Percentiles rank a stretch among this genome's conserved stretches.
These are phyloP conservation scores for Penicillium sumatraense DNA, from an alignment of 2,329 filamentous ascomycete genomes.

Conservation along the genomic window DNA sequence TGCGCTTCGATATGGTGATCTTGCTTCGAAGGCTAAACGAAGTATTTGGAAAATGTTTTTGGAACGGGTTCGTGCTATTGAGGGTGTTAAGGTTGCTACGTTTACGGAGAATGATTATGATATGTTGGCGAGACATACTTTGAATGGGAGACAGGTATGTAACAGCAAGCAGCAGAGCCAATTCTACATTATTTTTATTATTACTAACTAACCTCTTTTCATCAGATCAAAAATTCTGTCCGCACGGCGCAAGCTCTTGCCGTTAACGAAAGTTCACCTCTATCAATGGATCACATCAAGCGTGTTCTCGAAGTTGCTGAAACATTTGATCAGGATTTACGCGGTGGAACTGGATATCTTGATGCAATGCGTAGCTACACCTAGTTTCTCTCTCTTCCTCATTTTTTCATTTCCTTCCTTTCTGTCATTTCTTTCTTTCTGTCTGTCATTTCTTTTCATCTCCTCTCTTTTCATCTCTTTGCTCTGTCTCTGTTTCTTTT, in stretches of 20 bases:
- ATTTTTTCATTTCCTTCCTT: neutral
- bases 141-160: slow-evolving; percentile 69
- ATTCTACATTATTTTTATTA: too few relatives aligned
- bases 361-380: slow-evolving; percentile 83
- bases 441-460: slow-evolving; percentile 1
- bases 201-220: too few relatives aligned
- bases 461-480: neutral
- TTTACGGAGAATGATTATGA: slow-evolving; percentile 68
- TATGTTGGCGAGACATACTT: slow-evolving; percentile 67
- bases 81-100: slow-evolving; percentile 56
- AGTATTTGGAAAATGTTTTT: slow-evolving; percentile 86
- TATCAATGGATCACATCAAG: slow-evolving; percentile 79
- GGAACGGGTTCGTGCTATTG: slow-evolving; percentile 69
- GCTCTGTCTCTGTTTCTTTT: neutral
- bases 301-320: slow-evolving; percentile 83
- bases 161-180: neutral
- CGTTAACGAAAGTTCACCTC: slow-evolving; percentile 70
- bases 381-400: slow-evolving; percentile 18
- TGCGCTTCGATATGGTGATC: slow-evolving; percentile 76
- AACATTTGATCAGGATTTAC: slow-evolving; percentile 81
- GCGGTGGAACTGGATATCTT: slow-evolving; percentile 77
- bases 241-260: slow-evolving; percentile 82
- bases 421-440: neutral
- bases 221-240: slow-evolving; percentile 85
- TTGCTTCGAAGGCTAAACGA: slow-evolving; percentile 73